These are phyloP conservation scores for Rhizoclosmatium globosum DNA, from an alignment of 192 early-diverging fungal species.

Conservation along the genomic window DNA sequence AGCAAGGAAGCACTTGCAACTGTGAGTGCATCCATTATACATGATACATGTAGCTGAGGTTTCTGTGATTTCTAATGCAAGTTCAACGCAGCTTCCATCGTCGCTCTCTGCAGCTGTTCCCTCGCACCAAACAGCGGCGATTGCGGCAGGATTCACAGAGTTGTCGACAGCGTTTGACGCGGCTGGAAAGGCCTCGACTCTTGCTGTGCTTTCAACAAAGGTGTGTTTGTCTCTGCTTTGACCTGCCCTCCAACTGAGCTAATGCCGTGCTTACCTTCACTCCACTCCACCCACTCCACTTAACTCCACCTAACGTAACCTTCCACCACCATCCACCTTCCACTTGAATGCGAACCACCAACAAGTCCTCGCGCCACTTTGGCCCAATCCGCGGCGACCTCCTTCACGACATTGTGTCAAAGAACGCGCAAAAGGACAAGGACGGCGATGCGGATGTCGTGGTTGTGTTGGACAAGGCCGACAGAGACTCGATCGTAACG, in stretches of 20 bases:
- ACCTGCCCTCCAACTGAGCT: too few relatives aligned
- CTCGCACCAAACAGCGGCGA: neutral
- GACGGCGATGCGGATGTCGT: conserved; percentile 33
- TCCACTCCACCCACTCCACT: too few relatives aligned
- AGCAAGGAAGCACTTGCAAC: conserved; percentile 7
- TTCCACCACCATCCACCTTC: too few relatives aligned
- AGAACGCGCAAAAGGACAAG: conserved; percentile 2
- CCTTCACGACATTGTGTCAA: conserved; percentile 42
- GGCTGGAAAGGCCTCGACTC: neutral
- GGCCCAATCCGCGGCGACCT: conserved; percentile 50
- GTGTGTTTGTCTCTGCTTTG: too few relatives aligned
- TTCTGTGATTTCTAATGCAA: neutral
- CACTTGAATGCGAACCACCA: neutral
- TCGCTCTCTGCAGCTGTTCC: neutral
- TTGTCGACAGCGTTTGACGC: neutral
- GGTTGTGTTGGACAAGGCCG: conserved; percentile 15
- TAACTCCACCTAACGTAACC: too few relatives aligned
- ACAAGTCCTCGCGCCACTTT: conserved; percentile 43
- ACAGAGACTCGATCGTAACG: conserved; percentile 14
- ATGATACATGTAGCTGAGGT: too few relatives aligned
- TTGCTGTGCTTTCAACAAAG: neutral
- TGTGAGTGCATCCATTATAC: neutral
- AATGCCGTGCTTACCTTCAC: too few relatives aligned
- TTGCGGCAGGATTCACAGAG: neutral
- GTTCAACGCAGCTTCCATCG: neutral